These are phyloP conservation scores for Alternaria alternata DNA, from an alignment of 2,329 filamentous ascomycete genomes.

Conservation along the genomic window DNA sequence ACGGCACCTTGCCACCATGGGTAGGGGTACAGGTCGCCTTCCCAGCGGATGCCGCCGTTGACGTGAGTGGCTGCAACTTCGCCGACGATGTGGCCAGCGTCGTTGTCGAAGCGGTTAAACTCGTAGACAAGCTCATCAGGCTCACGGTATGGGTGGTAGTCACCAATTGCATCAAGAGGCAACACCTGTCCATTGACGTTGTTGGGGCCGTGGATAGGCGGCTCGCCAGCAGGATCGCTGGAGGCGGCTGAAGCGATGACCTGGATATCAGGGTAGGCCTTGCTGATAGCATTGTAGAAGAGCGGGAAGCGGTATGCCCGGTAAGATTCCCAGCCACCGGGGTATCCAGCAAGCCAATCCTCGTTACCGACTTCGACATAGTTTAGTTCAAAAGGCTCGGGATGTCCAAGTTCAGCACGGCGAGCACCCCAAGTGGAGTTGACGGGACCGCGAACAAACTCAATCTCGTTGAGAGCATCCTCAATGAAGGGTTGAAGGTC, in stretches of 20 bases:
- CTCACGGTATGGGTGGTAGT: slow-evolving; percentile 57
- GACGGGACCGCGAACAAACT: slow-evolving; percentile 43
- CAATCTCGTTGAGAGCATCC: slow-evolving; percentile 50
- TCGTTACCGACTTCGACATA: slow-evolving; percentile 52
- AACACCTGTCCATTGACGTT: slow-evolving; percentile 33
- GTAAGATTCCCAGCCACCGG: slow-evolving; percentile 39
- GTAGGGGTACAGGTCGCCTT: slow-evolving; percentile 32
- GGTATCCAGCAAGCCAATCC: slow-evolving; percentile 48
- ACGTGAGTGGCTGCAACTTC: slow-evolving; percentile 49
- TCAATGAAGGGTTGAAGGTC: slow-evolving; percentile 50
- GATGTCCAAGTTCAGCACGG: slow-evolving; percentile 48
- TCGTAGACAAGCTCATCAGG: slow-evolving; percentile 53
- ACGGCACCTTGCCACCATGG: slow-evolving; percentile 64
- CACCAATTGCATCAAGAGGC: slow-evolving; percentile 36
- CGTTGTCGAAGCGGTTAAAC: slow-evolving; percentile 56
- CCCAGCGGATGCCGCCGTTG: slow-evolving; percentile 42
- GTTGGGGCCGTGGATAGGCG: slow-evolving; percentile 48
- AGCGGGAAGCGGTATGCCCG: slow-evolving; percentile 44
- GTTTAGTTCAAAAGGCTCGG: slow-evolving; percentile 49
- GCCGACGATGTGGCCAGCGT: slow-evolving; percentile 41
- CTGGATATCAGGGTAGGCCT: slow-evolving; percentile 46
- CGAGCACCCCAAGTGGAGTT: slow-evolving; percentile 46
- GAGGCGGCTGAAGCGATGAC: slow-evolving; percentile 46
- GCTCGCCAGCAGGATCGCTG: slow-evolving; percentile 36
- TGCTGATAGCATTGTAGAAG: slow-evolving; percentile 47